A percentile compares a stretch with the other conserved stretches of the same genome.
phyloP scores from a whole-genome alignment of 441 rosid genomes.

The Populus hybrid region DNA sequence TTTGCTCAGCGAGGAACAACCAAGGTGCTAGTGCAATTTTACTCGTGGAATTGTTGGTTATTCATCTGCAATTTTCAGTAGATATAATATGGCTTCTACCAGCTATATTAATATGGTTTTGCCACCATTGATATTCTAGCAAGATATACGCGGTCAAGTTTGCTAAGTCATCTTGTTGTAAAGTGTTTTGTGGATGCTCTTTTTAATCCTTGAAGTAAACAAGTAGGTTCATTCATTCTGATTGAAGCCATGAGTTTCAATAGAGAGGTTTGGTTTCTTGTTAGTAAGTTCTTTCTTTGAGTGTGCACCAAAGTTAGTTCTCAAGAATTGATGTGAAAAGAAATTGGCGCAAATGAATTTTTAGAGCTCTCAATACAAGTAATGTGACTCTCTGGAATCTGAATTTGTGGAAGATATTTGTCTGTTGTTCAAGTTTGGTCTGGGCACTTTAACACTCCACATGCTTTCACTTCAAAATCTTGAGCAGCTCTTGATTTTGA shows the following conservation, averaged over 20 bases:
- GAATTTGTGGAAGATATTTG: background rate
- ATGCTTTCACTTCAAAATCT: background rate
- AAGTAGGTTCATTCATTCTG: background rate
- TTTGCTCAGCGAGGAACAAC: conserved; percentile 89
- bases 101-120: background rate
- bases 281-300: background rate
- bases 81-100: background rate
- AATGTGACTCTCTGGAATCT: background rate
- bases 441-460: background rate
- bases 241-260: background rate
- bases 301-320: background rate
- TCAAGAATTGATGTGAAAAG: background rate
- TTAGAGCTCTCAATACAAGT: background rate
- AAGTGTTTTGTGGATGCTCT: background rate
- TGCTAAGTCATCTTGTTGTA: background rate
- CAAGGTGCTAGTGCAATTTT: conserved; percentile 50
- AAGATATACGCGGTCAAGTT: background rate
- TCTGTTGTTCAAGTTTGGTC: background rate
- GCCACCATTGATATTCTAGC: background rate
- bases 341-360: background rate
- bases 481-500: background rate
- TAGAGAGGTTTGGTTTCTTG: background rate
- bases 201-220: background rate
- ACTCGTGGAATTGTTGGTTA: conserved; percentile 3
- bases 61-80: background rate